Percentiles rank a stretch among this genome's conserved stretches.
These are phyloP conservation scores for Trichosporon ovoides DNA, from an alignment of 1,284 basidiomycete genomes.

Conservation along the genomic window DNA sequence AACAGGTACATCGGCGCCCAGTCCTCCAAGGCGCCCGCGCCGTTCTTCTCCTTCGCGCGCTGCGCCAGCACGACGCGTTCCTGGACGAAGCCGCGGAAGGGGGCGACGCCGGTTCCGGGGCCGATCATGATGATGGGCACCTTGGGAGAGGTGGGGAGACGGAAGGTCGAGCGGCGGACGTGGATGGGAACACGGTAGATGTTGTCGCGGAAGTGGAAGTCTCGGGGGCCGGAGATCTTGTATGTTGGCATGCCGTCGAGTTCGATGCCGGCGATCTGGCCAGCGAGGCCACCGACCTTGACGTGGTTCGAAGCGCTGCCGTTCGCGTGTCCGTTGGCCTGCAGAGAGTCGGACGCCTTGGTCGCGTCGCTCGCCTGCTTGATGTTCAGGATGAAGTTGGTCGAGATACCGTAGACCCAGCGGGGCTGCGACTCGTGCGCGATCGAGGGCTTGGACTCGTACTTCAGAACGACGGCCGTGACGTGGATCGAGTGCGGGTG, in stretches of 20 bases:
- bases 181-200: slow-evolving; percentile 85
- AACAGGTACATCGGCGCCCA: slow-evolving; percentile 93
- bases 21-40: slow-evolving; percentile 76
- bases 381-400: slow-evolving; percentile 86
- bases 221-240: slow-evolving; percentile 80
- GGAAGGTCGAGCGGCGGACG: slow-evolving; percentile 90
- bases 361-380: slow-evolving; percentile 59
- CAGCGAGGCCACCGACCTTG: slow-evolving; percentile 1
- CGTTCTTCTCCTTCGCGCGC: slow-evolving; percentile 89
- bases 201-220: slow-evolving; percentile 61
- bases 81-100: slow-evolving; percentile 97
- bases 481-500: slow-evolving; percentile 83
- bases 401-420: slow-evolving; percentile 76
- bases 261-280: slow-evolving; percentile 4
- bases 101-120: slow-evolving; percentile 94
- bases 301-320: background rate
- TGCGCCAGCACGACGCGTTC: slow-evolving; percentile 92
- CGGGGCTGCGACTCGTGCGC: slow-evolving; percentile 50
- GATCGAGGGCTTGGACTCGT: slow-evolving; percentile 61
- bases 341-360: background rate
- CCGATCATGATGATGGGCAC: slow-evolving; percentile 98
- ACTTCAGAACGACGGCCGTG: slow-evolving; percentile 90
- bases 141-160: slow-evolving; percentile 93
- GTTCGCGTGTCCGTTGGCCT: background rate
- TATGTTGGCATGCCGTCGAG: slow-evolving; percentile 52